Evolutionary conservation across 2,329 filamentous ascomycete species (phyloP).

Genomic region (Colletotrichum lupini): DNA sequence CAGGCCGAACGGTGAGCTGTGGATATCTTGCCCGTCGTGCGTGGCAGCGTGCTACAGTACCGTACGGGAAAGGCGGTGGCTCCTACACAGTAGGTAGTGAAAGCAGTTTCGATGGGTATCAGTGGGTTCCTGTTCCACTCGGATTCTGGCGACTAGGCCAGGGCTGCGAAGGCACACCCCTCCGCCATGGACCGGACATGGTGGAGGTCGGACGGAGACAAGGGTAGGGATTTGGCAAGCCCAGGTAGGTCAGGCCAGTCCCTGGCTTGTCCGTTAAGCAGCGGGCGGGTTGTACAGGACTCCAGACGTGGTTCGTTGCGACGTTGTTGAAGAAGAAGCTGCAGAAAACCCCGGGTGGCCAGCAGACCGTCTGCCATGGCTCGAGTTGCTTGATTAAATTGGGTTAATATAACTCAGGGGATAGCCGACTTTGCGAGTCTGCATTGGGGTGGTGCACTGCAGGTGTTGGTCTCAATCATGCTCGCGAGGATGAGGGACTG

Average conservation of each 20-base stretch:
- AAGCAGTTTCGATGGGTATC: constrained; percentile 2
- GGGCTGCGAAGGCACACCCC: background rate
- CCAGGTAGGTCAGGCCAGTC: constrained; percentile 5
- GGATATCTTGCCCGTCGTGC: background rate
- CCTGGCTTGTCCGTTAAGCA: constrained; percentile 13
- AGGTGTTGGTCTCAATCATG: constrained; percentile 1
- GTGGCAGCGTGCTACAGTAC: background rate
- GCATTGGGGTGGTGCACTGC: background rate
- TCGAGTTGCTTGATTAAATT: constrained; percentile 23
- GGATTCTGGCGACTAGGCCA: constrained; percentile 3
- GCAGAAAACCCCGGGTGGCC: constrained; percentile 3
- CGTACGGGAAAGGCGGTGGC: background rate
- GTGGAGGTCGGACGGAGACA: background rate
- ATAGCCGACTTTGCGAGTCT: background rate
- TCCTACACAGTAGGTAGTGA: too few relatives aligned
- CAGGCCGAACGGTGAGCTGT: background rate
- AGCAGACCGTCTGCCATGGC: constrained; percentile 6
- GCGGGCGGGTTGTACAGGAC: constrained; percentile 16
- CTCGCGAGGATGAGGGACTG: constrained; percentile 1
- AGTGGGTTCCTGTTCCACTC: constrained; percentile 1
- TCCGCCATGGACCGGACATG: background rate
- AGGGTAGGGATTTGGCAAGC: background rate
- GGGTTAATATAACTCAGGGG: constrained; percentile 32
- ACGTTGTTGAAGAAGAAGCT: constrained; percentile 29
- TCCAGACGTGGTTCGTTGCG: constrained; percentile 14